Base-by-base conservation (phyloP, 805 yeast species). In the Clavispora carvajalis region DNA sequence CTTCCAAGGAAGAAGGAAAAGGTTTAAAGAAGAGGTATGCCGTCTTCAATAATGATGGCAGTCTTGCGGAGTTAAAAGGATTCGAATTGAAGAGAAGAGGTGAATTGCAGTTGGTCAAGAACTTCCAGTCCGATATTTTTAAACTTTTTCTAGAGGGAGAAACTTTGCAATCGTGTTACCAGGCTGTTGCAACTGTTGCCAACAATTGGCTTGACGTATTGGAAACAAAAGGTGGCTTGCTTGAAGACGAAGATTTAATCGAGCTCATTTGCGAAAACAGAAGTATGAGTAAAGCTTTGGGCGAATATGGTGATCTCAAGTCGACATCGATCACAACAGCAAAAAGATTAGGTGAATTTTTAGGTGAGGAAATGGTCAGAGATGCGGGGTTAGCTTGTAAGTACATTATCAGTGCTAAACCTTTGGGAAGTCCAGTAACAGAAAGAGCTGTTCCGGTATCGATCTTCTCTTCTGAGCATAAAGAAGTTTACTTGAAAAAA, bases 361-460 rank as follows among this genome's bases (percentile, higher is more conserved):
- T 93, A 50, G 99, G 99, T 11, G 89, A 83, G 47, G 96, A 89
- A 51, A 91, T 91, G 95, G 95, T 89, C 3, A 90, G 88, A 54
- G 98, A 89, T 62, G 89, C 90, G 44, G 98, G 99, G 46, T 75
- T 93, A 45, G 96, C 95, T 5, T 91, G 96, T 65, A 89, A 88
- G 60, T 93, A 88, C 65, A 82, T 93, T 60, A 90, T 93, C 48
- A 82, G 96, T 45, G 77, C 79, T 36, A 79, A 77, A 48, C 99
- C 99, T 1, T 53, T 73, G 16, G 83, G 82, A 33, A 83, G 95
- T 1, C 96, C 99, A 0, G 90, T 90, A 22, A 88, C 99, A 0
- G 98, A 91, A 55, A 74, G 99, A 49, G 99, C 99, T 0, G 74
- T 93, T 34, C 99, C 99, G 0, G 95, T 95, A 5, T 93, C 96